Evolutionary conservation across 78 protist genomes (phyloP), one percentile per base, ranked within the genome.

Genomic region (Monosiga brevicollis): DNA sequence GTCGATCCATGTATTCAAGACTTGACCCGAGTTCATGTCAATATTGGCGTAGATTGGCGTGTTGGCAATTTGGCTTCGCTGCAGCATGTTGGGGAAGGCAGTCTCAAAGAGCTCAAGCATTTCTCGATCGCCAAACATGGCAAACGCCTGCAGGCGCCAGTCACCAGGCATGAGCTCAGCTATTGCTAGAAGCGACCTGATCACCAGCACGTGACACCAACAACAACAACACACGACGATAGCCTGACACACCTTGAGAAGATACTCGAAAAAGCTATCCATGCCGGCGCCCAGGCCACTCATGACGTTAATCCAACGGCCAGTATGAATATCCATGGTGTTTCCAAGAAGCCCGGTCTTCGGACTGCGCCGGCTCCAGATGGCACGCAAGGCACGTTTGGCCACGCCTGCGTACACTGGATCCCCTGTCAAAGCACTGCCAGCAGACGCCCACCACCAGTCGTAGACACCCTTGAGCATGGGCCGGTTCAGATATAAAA

Each of bases 261-360:
- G 62, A 76, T 95, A 95, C 43, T 95, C 98, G 85, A 71, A 94
- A 86, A 89, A 95, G 42, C 93, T 87, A 78, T 95, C 98, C 29
- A 86, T 70, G 42, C 93, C 91, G 9, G 93, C 72, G 9, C 98
- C 97, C 9, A 95, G 84, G 54, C 94, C 93, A 0, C 90, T 70
- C 29, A 91, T 93, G 38, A 40, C 43, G n/a, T 84, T 74, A 1
- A 87, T 83, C 97, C 97, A 95, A 34, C 36, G 86, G n/a, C 95
- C 95, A 11, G 86, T 83, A 2, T 26, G 9, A n/a, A 89, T 34
- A 84, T 92, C 78, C 40, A 95, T 82, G 80, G 92, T 95, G 72
- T 94, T 92, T 20, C 97, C 97, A 0, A 95, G 38, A 0, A 95
- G 90, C 15, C 6, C 29, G 62, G 89, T 90, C 3, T 83, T 15